These are phyloP conservation scores for Aphanocladium album DNA, from an alignment of 2,329 filamentous ascomycete genomes.

Conservation along the genomic window DNA sequence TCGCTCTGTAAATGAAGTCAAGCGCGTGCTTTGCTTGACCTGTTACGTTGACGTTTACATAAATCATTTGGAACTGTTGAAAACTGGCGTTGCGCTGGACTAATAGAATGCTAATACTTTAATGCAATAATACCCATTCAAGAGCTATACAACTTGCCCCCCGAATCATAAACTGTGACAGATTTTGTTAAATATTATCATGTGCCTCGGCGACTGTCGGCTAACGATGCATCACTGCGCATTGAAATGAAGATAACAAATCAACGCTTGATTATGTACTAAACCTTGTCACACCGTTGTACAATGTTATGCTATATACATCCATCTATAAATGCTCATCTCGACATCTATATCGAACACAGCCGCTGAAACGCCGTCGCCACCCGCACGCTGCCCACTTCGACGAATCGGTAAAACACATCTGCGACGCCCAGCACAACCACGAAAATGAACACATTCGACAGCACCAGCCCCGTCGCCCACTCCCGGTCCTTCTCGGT, in stretches of 20 bases:
- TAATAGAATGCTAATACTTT: neutral
- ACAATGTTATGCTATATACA: neutral
- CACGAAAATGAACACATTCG: neutral
- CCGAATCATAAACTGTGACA: too few species aligned
- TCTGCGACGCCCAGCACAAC: conserved; percentile 2
- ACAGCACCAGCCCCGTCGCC: neutral
- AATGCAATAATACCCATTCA: neutral
- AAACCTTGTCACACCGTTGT: neutral
- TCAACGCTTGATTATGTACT: neutral
- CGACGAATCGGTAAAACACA: conserved; percentile 8
- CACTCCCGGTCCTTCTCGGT: neutral
- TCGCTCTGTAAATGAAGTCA: neutral
- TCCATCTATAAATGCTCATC: neutral
- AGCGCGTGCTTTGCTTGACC: neutral
- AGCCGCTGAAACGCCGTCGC: conserved; percentile 5
- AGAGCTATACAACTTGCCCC: neutral
- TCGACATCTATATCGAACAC: neutral
- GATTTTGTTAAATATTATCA: too few species aligned
- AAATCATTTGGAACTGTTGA: neutral
- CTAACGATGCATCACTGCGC: too few species aligned
- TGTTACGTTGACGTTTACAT: neutral
- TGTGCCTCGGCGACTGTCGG: too few species aligned
- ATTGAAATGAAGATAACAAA: neutral
- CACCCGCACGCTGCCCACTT: conserved; percentile 2
- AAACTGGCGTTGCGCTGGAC: neutral